Conservation (phyloP, 495 filamentous ascomycete genomes). For the Copromyces sp. region DNA sequence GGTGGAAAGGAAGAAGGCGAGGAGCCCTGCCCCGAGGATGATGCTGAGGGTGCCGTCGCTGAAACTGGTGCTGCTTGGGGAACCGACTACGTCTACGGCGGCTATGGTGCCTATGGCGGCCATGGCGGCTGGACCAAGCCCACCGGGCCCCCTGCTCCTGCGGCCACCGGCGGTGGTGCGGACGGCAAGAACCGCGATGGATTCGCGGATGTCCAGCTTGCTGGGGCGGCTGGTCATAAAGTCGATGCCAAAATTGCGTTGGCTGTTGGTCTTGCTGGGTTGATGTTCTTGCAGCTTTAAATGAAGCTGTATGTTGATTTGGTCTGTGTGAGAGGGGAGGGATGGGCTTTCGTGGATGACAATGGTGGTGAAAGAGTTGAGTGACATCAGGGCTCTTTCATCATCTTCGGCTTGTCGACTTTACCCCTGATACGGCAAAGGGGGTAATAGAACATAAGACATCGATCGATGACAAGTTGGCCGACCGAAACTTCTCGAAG, state of each 20-base stretch:
- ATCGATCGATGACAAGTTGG: background rate
- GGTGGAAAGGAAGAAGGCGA: background rate
- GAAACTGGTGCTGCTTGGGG: background rate
- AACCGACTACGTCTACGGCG: background rate
- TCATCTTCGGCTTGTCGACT: background rate
- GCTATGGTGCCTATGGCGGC: background rate
- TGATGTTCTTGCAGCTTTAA: background rate
- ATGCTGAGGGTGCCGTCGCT: background rate
- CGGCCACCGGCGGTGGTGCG: background rate
- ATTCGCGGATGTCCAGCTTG: background rate
- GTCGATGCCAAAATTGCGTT: background rate
- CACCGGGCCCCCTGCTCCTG: background rate
- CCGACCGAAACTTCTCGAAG: background rate
- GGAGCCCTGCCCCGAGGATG: background rate
- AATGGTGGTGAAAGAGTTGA: background rate
- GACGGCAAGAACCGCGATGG: background rate
- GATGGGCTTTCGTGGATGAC: background rate
- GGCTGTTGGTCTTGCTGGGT: background rate
- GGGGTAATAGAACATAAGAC: background rate
- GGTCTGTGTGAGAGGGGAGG: background rate
- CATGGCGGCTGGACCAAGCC: background rate
- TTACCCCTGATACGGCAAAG: background rate
- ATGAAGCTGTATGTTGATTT: background rate
- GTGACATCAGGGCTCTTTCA: background rate
- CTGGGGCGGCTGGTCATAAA: background rate